phyloP scores from a whole-genome alignment of 768 basidiomycete genomes.

The Podaxis pistillaris region DNA sequence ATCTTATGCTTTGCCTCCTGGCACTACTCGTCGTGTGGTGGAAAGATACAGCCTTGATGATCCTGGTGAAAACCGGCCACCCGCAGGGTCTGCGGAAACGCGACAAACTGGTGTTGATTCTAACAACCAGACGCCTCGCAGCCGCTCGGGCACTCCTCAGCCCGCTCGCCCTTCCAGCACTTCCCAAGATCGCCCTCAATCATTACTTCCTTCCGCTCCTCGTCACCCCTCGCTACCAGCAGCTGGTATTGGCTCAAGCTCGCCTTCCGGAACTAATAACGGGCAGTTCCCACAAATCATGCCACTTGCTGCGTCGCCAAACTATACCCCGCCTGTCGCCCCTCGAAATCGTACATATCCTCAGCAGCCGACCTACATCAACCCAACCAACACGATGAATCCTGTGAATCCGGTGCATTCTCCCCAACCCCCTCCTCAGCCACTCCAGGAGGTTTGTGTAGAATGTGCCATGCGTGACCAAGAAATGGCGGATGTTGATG shows the following conservation, averaged over 20 bases:
- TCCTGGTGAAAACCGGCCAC: constrained; percentile 21
- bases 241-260: constrained; percentile 15
- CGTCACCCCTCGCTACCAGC: constrained; percentile 44
- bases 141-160: constrained; percentile 24
- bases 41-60: constrained; percentile 57
- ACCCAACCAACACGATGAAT: constrained; percentile 55
- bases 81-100: constrained; percentile 29
- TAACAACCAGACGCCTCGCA: constrained; percentile 25
- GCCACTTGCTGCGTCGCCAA: constrained; percentile 56
- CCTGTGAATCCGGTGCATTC: constrained; percentile 64
- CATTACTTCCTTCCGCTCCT: constrained; percentile 39
- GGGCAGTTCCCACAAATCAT: constrained; percentile 44
- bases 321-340: constrained; percentile 64
- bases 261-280: constrained; percentile 16
- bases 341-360: constrained; percentile 65
- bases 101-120: constrained; percentile 30
- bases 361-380: constrained; percentile 75
- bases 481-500: constrained; percentile 96
- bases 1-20: constrained; percentile 45
- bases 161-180: constrained; percentile 19
- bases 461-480: constrained; percentile 99
- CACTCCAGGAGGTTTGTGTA: constrained; percentile 84
- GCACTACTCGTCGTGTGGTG: constrained; percentile 42
- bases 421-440: constrained; percentile 53
- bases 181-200: constrained; percentile 24